Conservation (phyloP, 106 monocot genomes). For the Vanilla planifolia region DNA sequence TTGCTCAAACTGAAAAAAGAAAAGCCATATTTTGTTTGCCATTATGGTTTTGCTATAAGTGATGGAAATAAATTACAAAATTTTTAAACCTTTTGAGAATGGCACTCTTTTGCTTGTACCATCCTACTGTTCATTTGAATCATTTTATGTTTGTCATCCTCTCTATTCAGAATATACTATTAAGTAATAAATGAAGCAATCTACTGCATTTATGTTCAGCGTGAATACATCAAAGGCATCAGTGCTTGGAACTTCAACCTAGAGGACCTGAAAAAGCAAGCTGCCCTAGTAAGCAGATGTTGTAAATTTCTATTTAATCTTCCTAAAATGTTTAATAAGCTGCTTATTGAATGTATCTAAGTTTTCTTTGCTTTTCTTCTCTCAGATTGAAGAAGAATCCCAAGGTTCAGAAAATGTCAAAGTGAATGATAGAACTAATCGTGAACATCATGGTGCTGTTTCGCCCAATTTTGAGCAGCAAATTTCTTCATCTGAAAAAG, state of each 20-base stretch:
- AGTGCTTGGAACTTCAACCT: slow-evolving; percentile 97
- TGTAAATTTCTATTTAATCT: neutral
- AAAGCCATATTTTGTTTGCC: no score
- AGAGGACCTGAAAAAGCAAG: slow-evolving; percentile 85
- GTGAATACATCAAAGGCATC: slow-evolving; percentile 85
- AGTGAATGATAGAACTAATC: slow-evolving; percentile 19
- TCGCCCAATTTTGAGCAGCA: slow-evolving; percentile 3
- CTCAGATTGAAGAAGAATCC: slow-evolving; percentile 50
- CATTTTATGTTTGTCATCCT: no score
- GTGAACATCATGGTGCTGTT: slow-evolving; percentile 18
- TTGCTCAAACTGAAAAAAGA: no score
- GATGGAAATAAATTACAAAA: no score
- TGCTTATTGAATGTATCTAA: slow-evolving; percentile 1
- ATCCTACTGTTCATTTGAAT: no score
- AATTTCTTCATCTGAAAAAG: slow-evolving; percentile 18
- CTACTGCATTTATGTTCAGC: no score
- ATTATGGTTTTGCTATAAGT: no score
- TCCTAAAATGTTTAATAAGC: neutral
- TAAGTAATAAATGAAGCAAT: no score
- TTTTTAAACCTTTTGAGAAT: no score
- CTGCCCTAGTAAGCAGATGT: slow-evolving; percentile 63
- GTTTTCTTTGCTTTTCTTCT: no score
- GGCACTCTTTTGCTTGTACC: no score
- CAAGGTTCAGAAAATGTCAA: slow-evolving; percentile 34
- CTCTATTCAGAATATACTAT: no score